A percentile compares a stretch with the other conserved stretches of the same genome.
Conservation (phyloP, 1,139 yeast species). For the Yamadazyma triangularis region DNA sequence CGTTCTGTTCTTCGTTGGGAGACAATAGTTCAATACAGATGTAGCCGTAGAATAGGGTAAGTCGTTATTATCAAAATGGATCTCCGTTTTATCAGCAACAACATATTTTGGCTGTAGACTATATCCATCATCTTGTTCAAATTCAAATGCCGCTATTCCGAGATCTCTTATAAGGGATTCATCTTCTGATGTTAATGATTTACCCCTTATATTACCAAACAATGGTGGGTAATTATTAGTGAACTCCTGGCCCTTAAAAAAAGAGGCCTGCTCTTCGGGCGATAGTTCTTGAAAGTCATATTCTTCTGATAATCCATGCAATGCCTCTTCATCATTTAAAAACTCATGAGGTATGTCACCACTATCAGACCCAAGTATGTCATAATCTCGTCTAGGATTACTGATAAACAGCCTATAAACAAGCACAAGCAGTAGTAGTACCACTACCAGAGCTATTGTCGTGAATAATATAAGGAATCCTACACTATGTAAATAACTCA, state of each 20-base stretch:
- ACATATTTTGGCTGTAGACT: constrained; percentile 30
- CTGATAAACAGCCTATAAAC: constrained; percentile 7
- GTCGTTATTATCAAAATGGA: constrained; percentile 46
- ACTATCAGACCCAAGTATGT: too few relatives aligned
- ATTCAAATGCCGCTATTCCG: constrained; percentile 41
- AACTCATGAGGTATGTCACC: constrained; percentile 34
- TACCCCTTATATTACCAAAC: constrained; percentile 28
- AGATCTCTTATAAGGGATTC: constrained; percentile 31
- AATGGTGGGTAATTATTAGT: constrained; percentile 29
- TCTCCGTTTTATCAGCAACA: constrained; percentile 63
- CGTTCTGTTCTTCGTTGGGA: constrained; percentile 53
- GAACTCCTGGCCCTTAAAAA: constrained; percentile 33
- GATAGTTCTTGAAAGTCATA: constrained; percentile 34
- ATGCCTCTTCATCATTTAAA: constrained; percentile 39
- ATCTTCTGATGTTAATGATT: constrained; percentile 28
- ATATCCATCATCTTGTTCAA: constrained; percentile 28
- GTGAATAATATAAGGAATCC: constrained; percentile 7
- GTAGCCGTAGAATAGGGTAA: constrained; percentile 44
- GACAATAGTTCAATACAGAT: constrained; percentile 52
- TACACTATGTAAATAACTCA: not conserved
- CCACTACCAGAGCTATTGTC: constrained; percentile 5
- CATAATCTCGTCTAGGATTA: too few relatives aligned
- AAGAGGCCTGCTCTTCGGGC: constrained; percentile 42
- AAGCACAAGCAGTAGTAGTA: constrained; percentile 12
- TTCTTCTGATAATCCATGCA: constrained; percentile 31